Evolutionary conservation across 495 filamentous ascomycete genomes (phyloP).

Genomic region (Arthonia radiata): DNA sequence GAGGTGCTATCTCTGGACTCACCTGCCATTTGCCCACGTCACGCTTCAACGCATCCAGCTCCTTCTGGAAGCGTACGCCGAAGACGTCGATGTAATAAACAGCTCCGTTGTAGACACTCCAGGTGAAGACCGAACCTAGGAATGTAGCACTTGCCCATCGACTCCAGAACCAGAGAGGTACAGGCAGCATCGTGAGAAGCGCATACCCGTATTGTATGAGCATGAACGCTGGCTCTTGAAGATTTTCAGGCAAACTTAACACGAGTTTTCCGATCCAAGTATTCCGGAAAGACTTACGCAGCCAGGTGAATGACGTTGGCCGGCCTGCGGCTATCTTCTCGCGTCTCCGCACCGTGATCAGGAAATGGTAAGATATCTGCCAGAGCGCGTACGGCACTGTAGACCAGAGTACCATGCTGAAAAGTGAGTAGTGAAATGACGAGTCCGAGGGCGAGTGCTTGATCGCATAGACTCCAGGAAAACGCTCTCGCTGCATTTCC

Average conservation of each 20-base stretch:
- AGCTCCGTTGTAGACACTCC: slow-evolving; percentile 86
- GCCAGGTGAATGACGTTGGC: slow-evolving; percentile 93
- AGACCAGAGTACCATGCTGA: slow-evolving; percentile 79
- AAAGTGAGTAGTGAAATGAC: slow-evolving; percentile 51
- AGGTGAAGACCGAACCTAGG: slow-evolving; percentile 53
- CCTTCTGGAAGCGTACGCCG: slow-evolving; percentile 86
- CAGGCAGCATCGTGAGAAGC: slow-evolving; percentile 76
- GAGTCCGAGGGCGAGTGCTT: slow-evolving; percentile 44
- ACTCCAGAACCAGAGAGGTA: slow-evolving; percentile 85
- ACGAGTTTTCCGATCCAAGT: slow-evolving; percentile 72
- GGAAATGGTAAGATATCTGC: slow-evolving; percentile 76
- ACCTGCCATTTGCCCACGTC: slow-evolving; percentile 81
- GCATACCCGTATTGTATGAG: slow-evolving; percentile 82
- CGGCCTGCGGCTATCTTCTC: slow-evolving; percentile 91
- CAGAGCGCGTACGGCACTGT: slow-evolving; percentile 77
- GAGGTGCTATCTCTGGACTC: slow-evolving; percentile 23
- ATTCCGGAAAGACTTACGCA: slow-evolving; percentile 69
- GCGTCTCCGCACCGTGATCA: slow-evolving; percentile 76
- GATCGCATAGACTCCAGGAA: slow-evolving; percentile 69
- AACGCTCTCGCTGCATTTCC: slow-evolving; percentile 38
- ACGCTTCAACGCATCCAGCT: slow-evolving; percentile 67
- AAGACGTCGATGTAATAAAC: slow-evolving; percentile 97
- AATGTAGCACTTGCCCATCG: slow-evolving; percentile 55
- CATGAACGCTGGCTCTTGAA: slow-evolving; percentile 90
- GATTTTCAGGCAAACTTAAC: slow-evolving; percentile 39